phyloP scores from a whole-genome alignment of 2,329 filamentous ascomycete genomes.

The Alternaria brassicae region DNA sequence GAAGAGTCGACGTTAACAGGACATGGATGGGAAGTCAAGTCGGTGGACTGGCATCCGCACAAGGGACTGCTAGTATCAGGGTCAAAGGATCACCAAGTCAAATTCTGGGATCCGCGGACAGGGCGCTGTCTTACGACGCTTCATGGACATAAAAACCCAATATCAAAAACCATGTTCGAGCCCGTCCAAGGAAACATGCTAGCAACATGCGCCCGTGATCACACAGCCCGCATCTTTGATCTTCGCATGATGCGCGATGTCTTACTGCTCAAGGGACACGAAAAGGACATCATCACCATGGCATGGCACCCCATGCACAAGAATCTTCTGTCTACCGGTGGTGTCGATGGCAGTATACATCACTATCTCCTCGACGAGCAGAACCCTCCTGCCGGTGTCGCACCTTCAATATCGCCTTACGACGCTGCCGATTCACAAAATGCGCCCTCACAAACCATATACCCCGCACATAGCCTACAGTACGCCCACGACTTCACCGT shows the following conservation, averaged over 20 bases:
- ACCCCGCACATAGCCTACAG: slow-evolving; percentile 84
- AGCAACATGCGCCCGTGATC: slow-evolving; percentile 90
- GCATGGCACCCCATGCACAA: slow-evolving; percentile 94
- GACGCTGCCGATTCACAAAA: slow-evolving; percentile 81
- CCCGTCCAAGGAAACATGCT: slow-evolving; percentile 82
- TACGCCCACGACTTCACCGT: slow-evolving; percentile 94
- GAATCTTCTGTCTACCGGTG: slow-evolving; percentile 87
- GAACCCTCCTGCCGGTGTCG: slow-evolving; percentile 77
- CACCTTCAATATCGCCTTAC: slow-evolving; percentile 79
- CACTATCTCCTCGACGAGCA: slow-evolving; percentile 97
- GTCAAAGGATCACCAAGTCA: slow-evolving; percentile 96
- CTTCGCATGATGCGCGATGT: slow-evolving; percentile 98
- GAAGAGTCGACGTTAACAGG: slow-evolving; percentile 86
- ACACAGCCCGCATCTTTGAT: slow-evolving; percentile 92
- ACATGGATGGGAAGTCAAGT: slow-evolving; percentile 98
- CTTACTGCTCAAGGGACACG: slow-evolving; percentile 88
- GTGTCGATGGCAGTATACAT: slow-evolving; percentile 85
- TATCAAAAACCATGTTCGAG: slow-evolving; percentile 92
- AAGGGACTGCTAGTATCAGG: slow-evolving; percentile 95
- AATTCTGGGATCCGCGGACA: slow-evolving; percentile 96
- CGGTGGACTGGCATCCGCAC: slow-evolving; percentile 95
- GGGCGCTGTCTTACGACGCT: slow-evolving; percentile 90
- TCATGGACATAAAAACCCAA: slow-evolving; percentile 96
- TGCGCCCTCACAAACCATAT: slow-evolving; percentile 86
- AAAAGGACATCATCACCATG: slow-evolving; percentile 93